Evolutionary conservation across 805 yeast species (phyloP).

Genomic region (Starmerella geochares): DNA sequence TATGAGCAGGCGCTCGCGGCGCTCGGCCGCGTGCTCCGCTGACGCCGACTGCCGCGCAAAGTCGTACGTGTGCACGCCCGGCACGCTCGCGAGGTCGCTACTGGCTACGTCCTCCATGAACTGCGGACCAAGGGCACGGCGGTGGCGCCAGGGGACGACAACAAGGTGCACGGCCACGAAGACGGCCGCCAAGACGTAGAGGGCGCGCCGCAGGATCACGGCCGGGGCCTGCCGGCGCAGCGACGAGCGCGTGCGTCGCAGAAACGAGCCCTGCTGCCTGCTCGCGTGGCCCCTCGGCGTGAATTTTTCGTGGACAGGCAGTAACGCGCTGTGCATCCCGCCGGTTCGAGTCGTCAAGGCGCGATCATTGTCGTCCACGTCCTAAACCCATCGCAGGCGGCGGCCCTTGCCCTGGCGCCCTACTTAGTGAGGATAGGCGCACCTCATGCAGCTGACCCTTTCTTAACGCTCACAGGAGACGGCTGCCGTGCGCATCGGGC

Average conservation of each 20-base stretch:
- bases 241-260: conserved; percentile 13
- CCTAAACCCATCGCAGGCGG: background rate
- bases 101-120: background rate
- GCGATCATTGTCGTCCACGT: background rate
- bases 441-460: background rate
- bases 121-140: background rate
- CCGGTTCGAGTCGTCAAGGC: background rate
- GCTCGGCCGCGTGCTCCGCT: conserved; percentile 31
- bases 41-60: conserved; percentile 30
- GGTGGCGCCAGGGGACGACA: conserved; percentile 8
- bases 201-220: conserved; percentile 9
- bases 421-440: background rate
- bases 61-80: conserved; percentile 55
- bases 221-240: conserved; percentile 13
- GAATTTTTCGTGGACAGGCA: conserved; percentile 24
- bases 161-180: conserved; percentile 10
- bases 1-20: conserved; percentile 61
- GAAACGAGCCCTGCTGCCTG: conserved; percentile 1
- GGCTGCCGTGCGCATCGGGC: background rate
- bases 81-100: conserved; percentile 9
- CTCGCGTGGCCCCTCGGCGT: conserved; percentile 17
- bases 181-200: conserved; percentile 7
- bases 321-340: conserved; percentile 24
- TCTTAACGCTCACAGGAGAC: background rate
- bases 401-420: background rate